Evolutionary conservation across 495 filamentous ascomycete species (phyloP), one percentile per base, ranked within the genome.

Genomic region (Cladorrhinum samala): DNA sequence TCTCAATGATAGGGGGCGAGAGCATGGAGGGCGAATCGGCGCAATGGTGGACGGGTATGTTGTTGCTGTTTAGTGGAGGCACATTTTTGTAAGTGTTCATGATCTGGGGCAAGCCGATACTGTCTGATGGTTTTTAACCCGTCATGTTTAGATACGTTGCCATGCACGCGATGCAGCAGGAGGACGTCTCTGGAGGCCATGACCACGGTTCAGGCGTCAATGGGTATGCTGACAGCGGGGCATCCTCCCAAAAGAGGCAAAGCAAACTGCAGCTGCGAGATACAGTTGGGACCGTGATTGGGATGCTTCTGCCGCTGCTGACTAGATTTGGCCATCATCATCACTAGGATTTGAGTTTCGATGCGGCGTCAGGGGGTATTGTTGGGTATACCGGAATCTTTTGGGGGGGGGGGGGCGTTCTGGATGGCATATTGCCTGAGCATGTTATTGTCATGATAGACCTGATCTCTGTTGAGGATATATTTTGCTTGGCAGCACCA

Each of bases 91-190:
- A 70, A 79, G 88, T 78, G 9, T 24, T 41, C 49, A 23, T 3
- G 0, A 8, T 21, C 9, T 9, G 13, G 36, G 20, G 8, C 27
- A 7, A 18, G 2, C 14, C 7, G 5, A 14, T 50, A 5, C 3
- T 18, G 30, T 1, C 8, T 13, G 20, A 20, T 42, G 21, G 13
- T 41, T 41, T 13, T 50, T 7, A 39, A 44, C 23, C 38, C 52
- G 41, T 40, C 57, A 67, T 53, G 70, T 47, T 9, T 37, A 95
- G 91, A 64, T 97, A 98, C 63, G 93, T 98, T 23, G 94, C 93
- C 2, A 95, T 96, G 92, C 93, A 98, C 64, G 89, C 91, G 2
- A 96, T 97, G 90, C 89, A 92, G 64, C 90, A 95, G 61, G 83
- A 85, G 41, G 81, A 82, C n/a, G n/a, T n/a, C 43, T 52, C 71